Evolutionary conservation across 2,329 filamentous ascomycete genomes (phyloP).

Genomic region (Dactylellina cionopaga): DNA sequence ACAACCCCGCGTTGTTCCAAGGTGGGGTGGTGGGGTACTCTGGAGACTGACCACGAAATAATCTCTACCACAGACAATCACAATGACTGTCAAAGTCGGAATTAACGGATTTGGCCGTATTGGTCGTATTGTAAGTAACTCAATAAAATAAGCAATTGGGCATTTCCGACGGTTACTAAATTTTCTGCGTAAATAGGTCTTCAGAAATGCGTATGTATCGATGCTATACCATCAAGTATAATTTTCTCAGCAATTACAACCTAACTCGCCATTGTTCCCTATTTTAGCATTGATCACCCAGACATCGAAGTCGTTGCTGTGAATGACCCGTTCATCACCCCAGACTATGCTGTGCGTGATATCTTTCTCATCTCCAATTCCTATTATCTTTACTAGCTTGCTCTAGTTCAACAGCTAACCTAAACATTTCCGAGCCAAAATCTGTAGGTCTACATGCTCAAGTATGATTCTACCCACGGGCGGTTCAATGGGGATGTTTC

Average conservation of each 20-base stretch:
- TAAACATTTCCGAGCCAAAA: not conserved
- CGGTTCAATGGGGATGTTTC: conserved; percentile 92
- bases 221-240: conserved; percentile 23
- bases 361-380: not conserved
- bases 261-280: too few species aligned
- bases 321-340: conserved; percentile 99
- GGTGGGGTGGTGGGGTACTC: conserved; percentile 41
- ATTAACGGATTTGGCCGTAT: conserved; percentile 93
- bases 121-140: conserved; percentile 78
- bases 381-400: not conserved
- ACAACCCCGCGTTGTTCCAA: conserved; percentile 40
- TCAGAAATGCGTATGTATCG: conserved; percentile 86
- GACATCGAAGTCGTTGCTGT: conserved; percentile 94
- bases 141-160: not conserved
- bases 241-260: not conserved
- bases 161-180: conserved; percentile 40
- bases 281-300: conserved; percentile 76
- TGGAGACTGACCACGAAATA: not conserved
- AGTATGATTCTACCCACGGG: conserved; percentile 98
- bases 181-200: conserved; percentile 67
- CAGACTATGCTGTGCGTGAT: conserved; percentile 89
- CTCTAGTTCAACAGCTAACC: not conserved
- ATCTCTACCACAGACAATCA: conserved; percentile 12
- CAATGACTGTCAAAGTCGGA: conserved; percentile 57
- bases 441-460: conserved; percentile 94